Evolutionary conservation across 352 stramenopile genomes (phyloP), one percentile per base, ranked within the genome.

Genomic region (Detonula confervacea): DNA sequence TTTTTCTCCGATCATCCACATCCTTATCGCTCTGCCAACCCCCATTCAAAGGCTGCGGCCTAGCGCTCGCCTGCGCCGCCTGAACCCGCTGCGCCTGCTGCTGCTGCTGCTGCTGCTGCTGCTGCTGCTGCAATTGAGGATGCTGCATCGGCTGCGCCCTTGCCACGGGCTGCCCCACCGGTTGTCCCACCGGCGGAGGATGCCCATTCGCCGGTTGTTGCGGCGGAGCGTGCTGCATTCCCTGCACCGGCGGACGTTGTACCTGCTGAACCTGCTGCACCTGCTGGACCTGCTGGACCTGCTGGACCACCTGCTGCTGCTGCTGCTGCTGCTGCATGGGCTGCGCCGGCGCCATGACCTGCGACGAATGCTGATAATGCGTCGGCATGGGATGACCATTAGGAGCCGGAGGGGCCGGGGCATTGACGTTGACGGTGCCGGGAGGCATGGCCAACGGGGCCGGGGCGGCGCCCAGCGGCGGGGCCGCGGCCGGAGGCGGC

Each of bases 1-100:
- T 94, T 74, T 90, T 93, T 33, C 89, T 79, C 20, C 89, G 64
- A 73, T 92, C 89, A 24, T 90, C 70, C 42, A 91, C 84, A 84
- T 94, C 89, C 47, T 88, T 84, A 72, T 94, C 89, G 71, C 83
- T 91, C 62, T 94, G 89, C 89, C 89, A 94, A 51, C 89, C 89
- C 37, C 89, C 89, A 76, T 92, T 92, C 44, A 94, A 75, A 33
- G 80, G 77, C 56, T 89, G 83, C 12, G 56, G 60, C 37, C 44
- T 74, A n/a, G n/a, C n/a, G n/a, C n/a, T n/a, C 18, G 39, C 59
- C 12, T 79, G 70, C 22, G 8, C 18, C 54, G 39, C 29, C n/a
- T n/a, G n/a, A n/a, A n/a, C n/a, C n/a, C n/a, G n/a, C n/a, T n/a
- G n/a, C 24, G 27, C 47, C 39, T 70, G 68, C 16, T 70, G 56